Conservation (phyloP, 2,329 filamentous ascomycete genomes). For the Sclerotinia nivalis region DNA sequence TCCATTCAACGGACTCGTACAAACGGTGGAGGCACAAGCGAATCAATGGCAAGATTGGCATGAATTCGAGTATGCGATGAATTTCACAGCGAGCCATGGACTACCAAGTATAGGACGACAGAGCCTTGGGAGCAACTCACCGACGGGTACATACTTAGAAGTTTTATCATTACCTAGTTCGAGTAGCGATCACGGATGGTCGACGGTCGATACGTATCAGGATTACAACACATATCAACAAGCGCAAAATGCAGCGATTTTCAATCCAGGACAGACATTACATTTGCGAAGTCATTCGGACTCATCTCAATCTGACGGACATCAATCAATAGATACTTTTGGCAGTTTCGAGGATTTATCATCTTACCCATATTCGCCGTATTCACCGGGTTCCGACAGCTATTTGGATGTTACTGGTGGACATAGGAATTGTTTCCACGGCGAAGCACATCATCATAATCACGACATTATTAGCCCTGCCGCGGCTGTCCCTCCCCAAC, state of each 20-base stretch:
- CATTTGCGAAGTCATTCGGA: constrained; percentile 87
- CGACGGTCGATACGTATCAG: constrained; percentile 72
- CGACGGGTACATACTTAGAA: constrained; percentile 79
- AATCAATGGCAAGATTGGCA: constrained; percentile 74
- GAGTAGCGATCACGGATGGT: constrained; percentile 86
- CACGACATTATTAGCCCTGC: constrained; percentile 65
- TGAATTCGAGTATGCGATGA: constrained; percentile 72
- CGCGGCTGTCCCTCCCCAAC: constrained; percentile 65
- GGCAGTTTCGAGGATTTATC: constrained; percentile 80
- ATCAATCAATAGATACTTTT: constrained; percentile 57
- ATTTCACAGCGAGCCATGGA: constrained; percentile 50
- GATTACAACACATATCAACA: constrained; percentile 68
- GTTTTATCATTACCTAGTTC: constrained; percentile 79
- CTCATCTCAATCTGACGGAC: constrained; percentile 73
- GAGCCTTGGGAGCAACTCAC: constrained; percentile 63
- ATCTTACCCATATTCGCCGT: constrained; percentile 66
- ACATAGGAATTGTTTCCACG: constrained; percentile 63
- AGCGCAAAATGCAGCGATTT: constrained; percentile 65
- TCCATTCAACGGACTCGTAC: constrained; percentile 59
- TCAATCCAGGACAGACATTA: constrained; percentile 88
- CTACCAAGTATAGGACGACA: constrained; percentile 49
- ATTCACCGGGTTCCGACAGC: constrained; percentile 80
- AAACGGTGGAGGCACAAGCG: constrained; percentile 58
- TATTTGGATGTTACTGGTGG: constrained; percentile 57
- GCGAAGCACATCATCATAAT: constrained; percentile 53